Evolutionary conservation across 768 basidiomycete species (phyloP), one percentile per base, ranked within the genome.

Genomic region (Stropharia rugosoannulata): DNA sequence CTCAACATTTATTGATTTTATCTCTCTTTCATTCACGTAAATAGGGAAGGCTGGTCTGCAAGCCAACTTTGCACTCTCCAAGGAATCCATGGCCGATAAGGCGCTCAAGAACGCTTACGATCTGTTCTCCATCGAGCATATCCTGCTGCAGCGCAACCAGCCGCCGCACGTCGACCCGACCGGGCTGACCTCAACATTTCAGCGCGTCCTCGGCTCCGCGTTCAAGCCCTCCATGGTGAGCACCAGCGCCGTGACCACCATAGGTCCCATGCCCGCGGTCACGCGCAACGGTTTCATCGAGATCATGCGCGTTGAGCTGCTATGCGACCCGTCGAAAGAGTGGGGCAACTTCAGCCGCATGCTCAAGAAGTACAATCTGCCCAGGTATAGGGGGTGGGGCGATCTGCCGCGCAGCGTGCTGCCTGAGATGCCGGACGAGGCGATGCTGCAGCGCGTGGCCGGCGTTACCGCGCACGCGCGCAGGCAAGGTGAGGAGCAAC

Each of bases 51-150:
- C 29, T 8, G 57, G 52, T 3, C 19, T 59, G 11, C 49, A 55
- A 15, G 48, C 48, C 2, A 51, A 42, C 7, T 50, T 55, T 16
- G 48, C 41, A 15, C 16, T 46, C 16, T 59, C 57, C 25, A 54
- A 54, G 39, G 57, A 59, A 38, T 51, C 57, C 3, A 59, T 39
- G 35, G 57, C 57, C 2, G 53, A 59, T 39, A 59, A 54, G 38
- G 15, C 48, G 5, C 57, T 59, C 25, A 59, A 59, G 49, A 59
- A 55, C 25, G 52, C 49, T 1, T 59, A 27, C 11, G 57, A 59
- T 36, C 57, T 59, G 9, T 59, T 59, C 29, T 59, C 57, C 5
- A 59, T 59, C 15, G 57, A 59, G 8, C 53, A 59, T 42, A 36
- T 59, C 8, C 49, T 59, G 25, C 49, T 59, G 18, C 48, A 59